Conservation (phyloP, 1,139 yeast species). For the Yamadazyma membranifaciens region DNA sequence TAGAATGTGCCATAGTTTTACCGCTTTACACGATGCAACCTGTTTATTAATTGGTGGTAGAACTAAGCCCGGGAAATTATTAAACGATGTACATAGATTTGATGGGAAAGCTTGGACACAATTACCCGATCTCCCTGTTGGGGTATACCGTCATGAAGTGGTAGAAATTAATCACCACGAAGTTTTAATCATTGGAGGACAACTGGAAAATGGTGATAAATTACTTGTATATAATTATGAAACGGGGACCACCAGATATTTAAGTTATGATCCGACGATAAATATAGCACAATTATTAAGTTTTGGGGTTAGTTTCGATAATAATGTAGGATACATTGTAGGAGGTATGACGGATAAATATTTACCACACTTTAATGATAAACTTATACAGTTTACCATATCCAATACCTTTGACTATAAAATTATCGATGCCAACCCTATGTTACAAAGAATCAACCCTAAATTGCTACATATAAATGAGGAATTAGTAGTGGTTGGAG, state of each 20-base stretch:
- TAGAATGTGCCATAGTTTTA: slow-evolving; percentile 62
- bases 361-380: slow-evolving; percentile 31
- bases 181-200: slow-evolving; percentile 58
- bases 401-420: slow-evolving; percentile 7
- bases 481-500: slow-evolving; percentile 55
- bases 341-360: slow-evolving; percentile 52
- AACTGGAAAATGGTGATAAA: slow-evolving; percentile 8
- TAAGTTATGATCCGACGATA: slow-evolving; percentile 17
- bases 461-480: slow-evolving; percentile 21
- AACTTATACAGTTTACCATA: slow-evolving; percentile 29
- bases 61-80: slow-evolving; percentile 51
- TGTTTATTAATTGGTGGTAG: slow-evolving; percentile 68
- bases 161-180: slow-evolving; percentile 29
- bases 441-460: slow-evolving; percentile 47
- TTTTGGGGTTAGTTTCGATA: slow-evolving; percentile 23
- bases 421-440: slow-evolving; percentile 8
- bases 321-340: slow-evolving; percentile 39
- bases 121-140: slow-evolving; percentile 35
- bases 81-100: slow-evolving; percentile 31
- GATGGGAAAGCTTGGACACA: slow-evolving; percentile 29
- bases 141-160: slow-evolving; percentile 56
- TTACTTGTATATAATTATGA: slow-evolving; percentile 21
- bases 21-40: slow-evolving; percentile 25
- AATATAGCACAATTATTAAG: slow-evolving; percentile 29
- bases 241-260: slow-evolving; percentile 15